phyloP scores from a whole-genome alignment of 1,139 yeast species.

The Zygosaccharomyces sapae region DNA sequence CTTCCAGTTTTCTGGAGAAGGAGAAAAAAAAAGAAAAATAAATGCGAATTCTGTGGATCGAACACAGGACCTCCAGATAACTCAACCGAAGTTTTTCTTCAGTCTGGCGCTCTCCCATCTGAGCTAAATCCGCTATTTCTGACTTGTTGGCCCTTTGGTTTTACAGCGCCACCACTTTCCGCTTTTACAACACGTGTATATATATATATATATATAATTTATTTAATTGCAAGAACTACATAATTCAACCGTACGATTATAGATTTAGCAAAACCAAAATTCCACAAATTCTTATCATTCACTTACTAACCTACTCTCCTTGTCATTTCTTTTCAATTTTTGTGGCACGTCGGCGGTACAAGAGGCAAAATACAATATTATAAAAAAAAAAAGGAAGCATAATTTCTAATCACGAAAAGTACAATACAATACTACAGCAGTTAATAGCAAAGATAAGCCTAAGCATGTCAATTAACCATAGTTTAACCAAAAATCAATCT shows the following conservation, averaged over 20 bases:
- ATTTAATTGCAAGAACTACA: too few species aligned
- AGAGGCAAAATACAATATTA: neutral
- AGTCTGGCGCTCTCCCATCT: conserved; percentile 35
- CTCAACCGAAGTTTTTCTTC: conserved; percentile 26
- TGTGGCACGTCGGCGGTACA: conserved; percentile 2
- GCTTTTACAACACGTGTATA: too few species aligned
- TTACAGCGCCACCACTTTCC: too few species aligned
- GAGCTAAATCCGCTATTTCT: conserved; percentile 29
- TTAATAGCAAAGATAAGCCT: neutral
- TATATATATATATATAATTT: too few species aligned
- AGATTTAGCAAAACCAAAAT: too few species aligned
- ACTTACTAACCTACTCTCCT: too few species aligned
- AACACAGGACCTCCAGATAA: conserved; percentile 86
- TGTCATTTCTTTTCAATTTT: neutral
- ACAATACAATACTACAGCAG: neutral
- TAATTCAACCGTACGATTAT: too few species aligned
- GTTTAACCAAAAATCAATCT: neutral
- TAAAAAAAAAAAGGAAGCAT: neutral
- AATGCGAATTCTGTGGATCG: conserved; percentile 83
- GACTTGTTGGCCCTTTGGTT: neutral
- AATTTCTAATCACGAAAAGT: neutral
- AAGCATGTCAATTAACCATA: neutral
- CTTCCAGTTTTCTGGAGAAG: too few species aligned
- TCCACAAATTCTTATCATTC: too few species aligned
- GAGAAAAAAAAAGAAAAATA: neutral